Evolutionary conservation across 441 rosid genomes (phyloP), one percentile per base, ranked within the genome.

Genomic region (Erodium texanum): DNA sequence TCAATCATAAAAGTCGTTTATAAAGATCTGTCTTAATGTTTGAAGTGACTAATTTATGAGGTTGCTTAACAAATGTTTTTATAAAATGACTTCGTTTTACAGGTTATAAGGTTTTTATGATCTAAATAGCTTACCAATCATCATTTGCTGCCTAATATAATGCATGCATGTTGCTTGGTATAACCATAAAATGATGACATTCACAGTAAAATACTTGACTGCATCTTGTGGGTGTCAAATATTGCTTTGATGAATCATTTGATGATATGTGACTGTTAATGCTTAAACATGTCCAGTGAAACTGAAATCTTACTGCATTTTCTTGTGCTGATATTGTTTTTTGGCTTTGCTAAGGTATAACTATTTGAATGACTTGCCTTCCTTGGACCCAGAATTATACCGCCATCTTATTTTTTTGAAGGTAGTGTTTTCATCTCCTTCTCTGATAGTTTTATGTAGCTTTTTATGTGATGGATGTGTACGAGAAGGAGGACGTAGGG

Each of bases 381-480:
- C 99, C 2, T 76, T 94, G 82, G 99, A 94, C 78, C 98, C 98
- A 15, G 99, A 94, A 75, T 76, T 94, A 75, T 94, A 92, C 79
- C 94, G 93, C 65, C 99, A 94, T 81, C 97, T 92, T 71, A 94
- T 92, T 70, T 94, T 94, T 78, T 84, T 94, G 66, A 94, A 94
- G 96, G 99, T 94, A 69, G 65, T 68, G 45, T 75, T 77, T 64
- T 62, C 64, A 59, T 59, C 64, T 61, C 20, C 20, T 5, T 7
- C 20, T 52, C 22, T 52, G 18, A 15, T 7, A 2, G 16, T 48
- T 52, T 52, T 16, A 52, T 16, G 22, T n/a, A 16, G 1, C 10
- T 52, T 18, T 52, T 15, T 52, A 16, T 52, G 20, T 16, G 58
- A 18, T 52, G 22, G 20, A 5, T n/a, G 23, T 52, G 59, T 22